Base-by-base conservation (phyloP, 202 grass and related monocot genomes). In the Hordeum pubiflorum region DNA sequence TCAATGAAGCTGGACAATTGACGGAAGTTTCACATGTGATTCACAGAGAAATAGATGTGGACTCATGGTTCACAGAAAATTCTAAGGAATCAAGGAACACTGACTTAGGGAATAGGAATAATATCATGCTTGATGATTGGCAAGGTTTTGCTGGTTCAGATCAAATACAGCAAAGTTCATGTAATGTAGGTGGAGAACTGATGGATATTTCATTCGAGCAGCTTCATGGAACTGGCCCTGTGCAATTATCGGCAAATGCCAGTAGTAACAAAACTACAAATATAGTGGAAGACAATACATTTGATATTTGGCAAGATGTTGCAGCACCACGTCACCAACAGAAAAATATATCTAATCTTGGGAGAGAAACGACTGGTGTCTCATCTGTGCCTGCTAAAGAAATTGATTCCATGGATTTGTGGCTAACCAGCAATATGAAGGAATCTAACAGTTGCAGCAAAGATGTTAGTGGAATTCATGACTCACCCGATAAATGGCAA, bases 261-360 rank as follows among this genome's bases (percentile, higher is more conserved):
- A 82, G 69, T 43, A 84, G 62, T 56, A 86, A 71, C 31, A 50
- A 79, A 52, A 75, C 69, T 7, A 18, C 57, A 38, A 74, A 81
- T 24, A 74, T 39, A 64, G 58, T 43, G 57, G 74, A 85, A 54
- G 74, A 74, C 4, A 57, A 83, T 44, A 23, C 63, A 48, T 87
- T 81, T 87, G 94, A 92, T 78, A 78, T 91, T 77, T 94, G 89
- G 94, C 72, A 91, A 85, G 84, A 89, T 80, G 87, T 97, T 76
- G 37, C 66, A 11, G 61, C 77, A 63, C 87, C 78, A 23, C 18
- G 55, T 79, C 58, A 77, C 41, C 46, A 41, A 76, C 79, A 84
- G 65, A 84, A 61, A 54, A 81, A 33, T 3, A 34, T 58, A 48
- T 77, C 69, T 62, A 74, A 7, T 81, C 22, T 83, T 66, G 65